Base-by-base conservation (phyloP, 163 green algal species). In the Trebouxiophyceae sp. region DNA sequence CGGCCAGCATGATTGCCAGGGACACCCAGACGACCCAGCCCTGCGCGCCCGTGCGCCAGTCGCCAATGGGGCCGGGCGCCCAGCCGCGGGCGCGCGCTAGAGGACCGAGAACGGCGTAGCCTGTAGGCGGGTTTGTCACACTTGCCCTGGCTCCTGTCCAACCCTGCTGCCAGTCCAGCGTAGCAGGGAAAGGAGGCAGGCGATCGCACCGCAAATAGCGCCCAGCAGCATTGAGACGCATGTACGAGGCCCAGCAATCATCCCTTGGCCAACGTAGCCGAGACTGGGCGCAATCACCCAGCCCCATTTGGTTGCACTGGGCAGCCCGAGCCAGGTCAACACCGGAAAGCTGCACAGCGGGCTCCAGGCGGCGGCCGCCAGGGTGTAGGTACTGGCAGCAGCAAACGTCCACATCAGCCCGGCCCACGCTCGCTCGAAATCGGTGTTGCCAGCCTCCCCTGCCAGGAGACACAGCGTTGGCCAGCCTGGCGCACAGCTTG, bases 211-310 rank as follows among this genome's bases (percentile, higher is more conserved):
- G 16, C 23, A 67, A 22, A 33, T 83, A 12, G 8, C 72, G 69
- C 4, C 81, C 81, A n/a, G 54, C 65, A 84, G 68, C 81, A 87
- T 87, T 2, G 70, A 81, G 16, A 73, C 65, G 2, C 68, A 74
- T 4, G 77, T 83, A 27, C 71, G 67, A 1, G 81, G 81, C 0
- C 81, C 81, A 78, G 85, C 85, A 60, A 87, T 85, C 75, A 87
- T 85, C 19, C 81, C 81, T 63, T 86, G 73, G 34, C 26, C 0
- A 16, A 33, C 45, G 32, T 85, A 87, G 22, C 80, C 80, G n/a
- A 76, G 29, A 22, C 57, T 66, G 1, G 72, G 67, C 22, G 69
- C 39, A 61, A 87, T 31, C 56, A 71, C 68, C 77, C 77, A 87
- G 22, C 80, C 80, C 73, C 74, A 87, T n/a, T 68, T 66, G 1